Evolutionary conservation across 2,329 filamentous ascomycete genomes (phyloP).

Genomic region (Leptographium flavum): DNA sequence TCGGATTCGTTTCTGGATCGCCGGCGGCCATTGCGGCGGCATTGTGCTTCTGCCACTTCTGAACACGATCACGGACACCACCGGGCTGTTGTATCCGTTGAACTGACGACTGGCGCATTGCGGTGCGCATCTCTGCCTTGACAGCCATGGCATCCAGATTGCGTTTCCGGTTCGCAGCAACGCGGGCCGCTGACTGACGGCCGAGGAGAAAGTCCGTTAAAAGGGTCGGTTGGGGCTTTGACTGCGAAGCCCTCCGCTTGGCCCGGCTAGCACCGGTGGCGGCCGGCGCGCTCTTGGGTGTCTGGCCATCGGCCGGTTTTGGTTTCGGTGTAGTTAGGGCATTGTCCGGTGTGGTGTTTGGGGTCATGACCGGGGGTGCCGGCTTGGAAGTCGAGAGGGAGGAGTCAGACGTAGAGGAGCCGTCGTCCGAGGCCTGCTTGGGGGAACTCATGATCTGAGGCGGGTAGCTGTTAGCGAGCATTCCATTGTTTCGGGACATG

Average conservation of each 20-base stretch:
- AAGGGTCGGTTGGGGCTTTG: slow-evolving; percentile 33
- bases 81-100: slow-evolving; percentile 46
- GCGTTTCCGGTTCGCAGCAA: slow-evolving; percentile 38
- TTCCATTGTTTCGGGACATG: neutral
- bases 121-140: slow-evolving; percentile 37
- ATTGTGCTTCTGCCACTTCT: slow-evolving; percentile 71
- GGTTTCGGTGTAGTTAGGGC: slow-evolving; percentile 12
- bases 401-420: slow-evolving; percentile 5
- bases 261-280: slow-evolving; percentile 8
- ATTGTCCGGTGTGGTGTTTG: slow-evolving; percentile 12
- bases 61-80: slow-evolving; percentile 65
- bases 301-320: slow-evolving; percentile 15
- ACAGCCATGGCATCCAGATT: slow-evolving; percentile 39
- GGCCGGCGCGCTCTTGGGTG: slow-evolving; percentile 29
- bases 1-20: slow-evolving; percentile 36
- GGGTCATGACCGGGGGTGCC: slow-evolving; percentile 2
- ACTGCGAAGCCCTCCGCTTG: slow-evolving; percentile 17
- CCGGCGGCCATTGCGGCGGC: slow-evolving; percentile 44
- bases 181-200: slow-evolving; percentile 38
- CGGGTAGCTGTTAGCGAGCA: slow-evolving; percentile 1
- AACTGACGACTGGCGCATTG: slow-evolving; percentile 45
- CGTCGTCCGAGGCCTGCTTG: slow-evolving; percentile 8
- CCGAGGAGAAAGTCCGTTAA: slow-evolving; percentile 44
- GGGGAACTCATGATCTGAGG: slow-evolving; percentile 11
- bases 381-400: slow-evolving; percentile 2